Evolutionary conservation across 257 asterid genomes (phyloP).

Genomic region (Scutellaria baicalensis): DNA sequence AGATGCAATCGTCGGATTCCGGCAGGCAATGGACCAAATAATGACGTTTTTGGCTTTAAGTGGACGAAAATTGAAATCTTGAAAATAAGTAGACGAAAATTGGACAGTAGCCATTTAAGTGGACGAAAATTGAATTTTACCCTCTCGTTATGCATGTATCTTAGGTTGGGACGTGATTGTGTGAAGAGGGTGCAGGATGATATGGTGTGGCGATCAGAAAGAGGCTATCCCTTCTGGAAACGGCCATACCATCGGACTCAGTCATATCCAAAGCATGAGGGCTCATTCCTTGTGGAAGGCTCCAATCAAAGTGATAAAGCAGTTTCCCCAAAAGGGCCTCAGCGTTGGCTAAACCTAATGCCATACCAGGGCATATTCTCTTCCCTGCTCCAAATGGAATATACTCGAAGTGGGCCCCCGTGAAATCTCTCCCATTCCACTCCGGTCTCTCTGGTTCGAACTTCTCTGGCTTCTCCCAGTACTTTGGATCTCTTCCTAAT

Average conservation of each 20-base stretch:
- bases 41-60: too few relatives aligned
- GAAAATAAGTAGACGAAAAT: too few relatives aligned
- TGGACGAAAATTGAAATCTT: too few relatives aligned
- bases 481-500: constrained; percentile 6
- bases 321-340: not conserved
- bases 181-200: not conserved
- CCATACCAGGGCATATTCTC: constrained; percentile 12
- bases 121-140: too few relatives aligned
- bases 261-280: not conserved
- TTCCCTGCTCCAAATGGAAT: constrained; percentile 10
- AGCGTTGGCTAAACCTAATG: not conserved
- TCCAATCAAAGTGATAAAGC: constrained; percentile 4
- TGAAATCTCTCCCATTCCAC: not conserved
- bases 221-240: not conserved
- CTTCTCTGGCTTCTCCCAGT: not conserved
- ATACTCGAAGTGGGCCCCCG: not conserved
- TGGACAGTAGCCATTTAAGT: too few relatives aligned
- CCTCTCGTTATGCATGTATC: too few relatives aligned
- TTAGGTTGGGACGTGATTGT: too few relatives aligned
- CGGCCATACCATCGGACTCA: not conserved
- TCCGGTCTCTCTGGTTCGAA: constrained; percentile 14
- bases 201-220: not conserved
- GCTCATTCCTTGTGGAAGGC: not conserved
- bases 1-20: too few relatives aligned
- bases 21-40: too few relatives aligned